Evolutionary conservation across 345 rosid genomes (phyloP).

Genomic region (Viola odorata): DNA sequence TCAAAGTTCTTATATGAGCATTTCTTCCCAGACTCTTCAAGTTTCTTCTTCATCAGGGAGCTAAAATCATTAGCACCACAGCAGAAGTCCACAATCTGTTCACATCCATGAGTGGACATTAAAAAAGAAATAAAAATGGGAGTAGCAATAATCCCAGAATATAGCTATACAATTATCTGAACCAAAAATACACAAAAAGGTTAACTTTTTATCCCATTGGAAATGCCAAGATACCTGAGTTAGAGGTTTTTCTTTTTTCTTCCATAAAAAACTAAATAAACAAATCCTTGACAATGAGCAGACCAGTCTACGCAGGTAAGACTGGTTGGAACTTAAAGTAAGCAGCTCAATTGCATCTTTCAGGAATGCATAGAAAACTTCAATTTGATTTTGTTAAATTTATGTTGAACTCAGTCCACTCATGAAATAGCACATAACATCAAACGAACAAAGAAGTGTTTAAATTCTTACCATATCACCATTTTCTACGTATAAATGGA

Average conservation of each 20-base stretch:
- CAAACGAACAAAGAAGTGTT: conserved; percentile 1
- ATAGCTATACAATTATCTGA: neutral
- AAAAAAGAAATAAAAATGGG: no score
- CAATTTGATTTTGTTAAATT: neutral
- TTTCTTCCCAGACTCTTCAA: conserved; percentile 74
- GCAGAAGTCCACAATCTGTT: conserved; percentile 88
- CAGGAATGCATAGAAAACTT: neutral
- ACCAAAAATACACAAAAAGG: neutral
- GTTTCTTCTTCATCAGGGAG: conserved; percentile 65
- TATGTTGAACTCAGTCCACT: neutral
- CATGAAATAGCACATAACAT: neutral
- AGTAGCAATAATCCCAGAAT: neutral
- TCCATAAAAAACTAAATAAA: no score
- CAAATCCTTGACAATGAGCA: no score
- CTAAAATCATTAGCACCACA: conserved; percentile 98
- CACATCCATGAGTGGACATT: neutral
- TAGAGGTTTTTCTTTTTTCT: no score
- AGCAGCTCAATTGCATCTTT: neutral
- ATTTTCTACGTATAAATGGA: conserved; percentile 74
- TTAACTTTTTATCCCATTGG: neutral
- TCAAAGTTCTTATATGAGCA: conserved; percentile 83
- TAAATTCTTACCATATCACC: conserved; percentile 73
- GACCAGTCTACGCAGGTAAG: no score
- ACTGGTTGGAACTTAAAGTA: neutral
- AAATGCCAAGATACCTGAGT: neutral